Base-by-base conservation (phyloP, 108 stramenopile species). In the Cyclotella cryptica region DNA sequence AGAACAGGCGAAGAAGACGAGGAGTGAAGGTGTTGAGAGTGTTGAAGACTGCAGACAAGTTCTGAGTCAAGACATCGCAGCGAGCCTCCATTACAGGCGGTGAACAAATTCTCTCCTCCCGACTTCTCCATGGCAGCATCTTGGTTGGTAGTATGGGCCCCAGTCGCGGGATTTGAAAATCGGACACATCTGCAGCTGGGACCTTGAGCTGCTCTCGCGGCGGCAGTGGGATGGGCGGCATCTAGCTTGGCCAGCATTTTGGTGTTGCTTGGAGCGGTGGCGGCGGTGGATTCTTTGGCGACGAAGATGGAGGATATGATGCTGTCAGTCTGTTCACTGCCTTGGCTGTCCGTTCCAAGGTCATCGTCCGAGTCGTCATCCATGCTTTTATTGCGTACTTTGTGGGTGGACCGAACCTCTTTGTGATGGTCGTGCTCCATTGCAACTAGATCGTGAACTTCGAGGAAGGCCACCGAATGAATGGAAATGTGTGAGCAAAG, bases 271-370 rank as follows among this genome's bases (percentile, higher is more conserved):
- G 67, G 59, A 53, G 72, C 67, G 11, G 45, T 41, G 19, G 83
- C 67, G 11, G 45, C 27, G 19, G 83, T 30, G 59, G 68, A 17
- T 39, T 67, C 27, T 57, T 75, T 75, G 41, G 75, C 82, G 9
- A 83, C 82, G 53, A 72, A 69, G n/a, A 89, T 79, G 14, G 92
- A 89, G 1, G 94, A 88, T n/a, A 95, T 22, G 19, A 95, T 89
- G 12, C 90, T 89, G 51, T 95, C 94, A 14, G 55, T 63, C 27
- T 89, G 88, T 7, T 89, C 88, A 30, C 90, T 89, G 9, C 75
- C 79, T 28, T 85, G 82, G 51, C 79, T 74, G 57, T 80, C 78
- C 13, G 45, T 40, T 14, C 49, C 43, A 10, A 35, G n/a, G 26
- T 61, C 26, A 17, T 55, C 29, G 39, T 65, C 78, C 26, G 72